Conservation (phyloP, 1,284 basidiomycete genomes). For the Fistulinella staudtii region DNA sequence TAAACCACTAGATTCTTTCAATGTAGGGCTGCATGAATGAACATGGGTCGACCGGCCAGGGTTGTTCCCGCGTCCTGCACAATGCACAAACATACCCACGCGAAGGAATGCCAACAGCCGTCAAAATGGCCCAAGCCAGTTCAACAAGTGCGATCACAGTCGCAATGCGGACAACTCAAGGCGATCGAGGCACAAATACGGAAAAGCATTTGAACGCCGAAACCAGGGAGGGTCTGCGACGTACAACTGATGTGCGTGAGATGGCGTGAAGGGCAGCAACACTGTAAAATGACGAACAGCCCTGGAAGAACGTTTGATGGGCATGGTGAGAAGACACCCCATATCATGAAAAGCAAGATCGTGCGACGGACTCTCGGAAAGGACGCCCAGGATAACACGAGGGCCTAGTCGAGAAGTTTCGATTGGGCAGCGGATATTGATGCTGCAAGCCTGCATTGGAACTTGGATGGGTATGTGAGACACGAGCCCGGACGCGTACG, state of each 20-base stretch:
- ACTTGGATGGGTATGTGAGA: neutral
- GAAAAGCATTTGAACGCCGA: conserved; percentile 4
- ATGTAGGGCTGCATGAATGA: too few species aligned
- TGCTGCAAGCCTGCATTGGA: neutral
- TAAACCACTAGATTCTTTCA: too few species aligned
- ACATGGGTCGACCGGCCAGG: too few species aligned
- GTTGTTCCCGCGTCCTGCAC: too few species aligned
- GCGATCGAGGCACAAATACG: conserved; percentile 4
- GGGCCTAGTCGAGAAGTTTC: neutral
- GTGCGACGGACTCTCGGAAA: neutral
- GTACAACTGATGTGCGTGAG: conserved; percentile 3
- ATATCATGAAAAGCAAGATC: neutral
- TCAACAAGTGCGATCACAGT: conserved; percentile 1
- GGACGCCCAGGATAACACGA: neutral
- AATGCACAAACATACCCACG: neutral
- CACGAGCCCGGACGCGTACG: neutral
- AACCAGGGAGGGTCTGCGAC: conserved; percentile 7
- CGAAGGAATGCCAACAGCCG: conserved; percentile 1
- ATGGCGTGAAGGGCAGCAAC: conserved; percentile 7
- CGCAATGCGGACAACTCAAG: conserved; percentile 24
- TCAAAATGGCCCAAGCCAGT: conserved; percentile 5
- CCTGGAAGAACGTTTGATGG: conserved; percentile 21
- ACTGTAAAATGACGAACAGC: conserved; percentile 18
- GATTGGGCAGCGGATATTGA: neutral
- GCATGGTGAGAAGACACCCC: conserved; percentile 11